Evolutionary conservation across 208 protist genomes (phyloP), one percentile per base, ranked within the genome.

Genomic region (Leishmania gerbilli): DNA sequence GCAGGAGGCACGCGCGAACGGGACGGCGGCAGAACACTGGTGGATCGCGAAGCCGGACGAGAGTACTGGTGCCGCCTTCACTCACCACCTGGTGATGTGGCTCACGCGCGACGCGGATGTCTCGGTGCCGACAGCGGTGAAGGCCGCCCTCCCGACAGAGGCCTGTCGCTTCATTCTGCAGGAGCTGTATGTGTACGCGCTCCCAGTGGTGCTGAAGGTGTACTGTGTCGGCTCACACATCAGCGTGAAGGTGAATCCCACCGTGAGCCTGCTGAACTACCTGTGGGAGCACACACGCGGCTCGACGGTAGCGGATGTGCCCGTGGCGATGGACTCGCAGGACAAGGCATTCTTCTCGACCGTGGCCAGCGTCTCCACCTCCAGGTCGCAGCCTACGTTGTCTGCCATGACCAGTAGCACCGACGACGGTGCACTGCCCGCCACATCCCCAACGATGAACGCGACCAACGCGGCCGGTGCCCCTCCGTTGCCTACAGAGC

Each of bases 161-260:
- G 42, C 82, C 3, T 64, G 79, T 24, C 69, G 72, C 21, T 97
- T 94, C 80, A 85, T 97, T 42, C 67, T 97, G 60, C 92, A 97
- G 80, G 87, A 96, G 81, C 90, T 95, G 64, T 91, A 92, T 67
- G 45, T 79, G 31, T 67, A 75, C 71, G 90, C 91, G 17, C 67
- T 96, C 62, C 92, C 92, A n/a, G 88, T 96, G 69, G 86, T 97
- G 49, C 72, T 97, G 37, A 97, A 97, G 84, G 94, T 97, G 47
- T 97, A 97, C 87, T 93, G 88, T 79, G 88, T 96, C 47, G 90
- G 89, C 31, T 53, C 71, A 5, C 56, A 87, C 68, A 79, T 95
- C 15, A 90, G 84, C 76, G 79, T 95, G 17, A 92, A 94, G 81
- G 90, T 90, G 5, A 89, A 89, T 19, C 86, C 90, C 7, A 95